Evolutionary conservation across 2,329 filamentous ascomycete species (phyloP), one percentile per base, ranked within the genome.

Genomic region (Paecilomyces variotii): DNA sequence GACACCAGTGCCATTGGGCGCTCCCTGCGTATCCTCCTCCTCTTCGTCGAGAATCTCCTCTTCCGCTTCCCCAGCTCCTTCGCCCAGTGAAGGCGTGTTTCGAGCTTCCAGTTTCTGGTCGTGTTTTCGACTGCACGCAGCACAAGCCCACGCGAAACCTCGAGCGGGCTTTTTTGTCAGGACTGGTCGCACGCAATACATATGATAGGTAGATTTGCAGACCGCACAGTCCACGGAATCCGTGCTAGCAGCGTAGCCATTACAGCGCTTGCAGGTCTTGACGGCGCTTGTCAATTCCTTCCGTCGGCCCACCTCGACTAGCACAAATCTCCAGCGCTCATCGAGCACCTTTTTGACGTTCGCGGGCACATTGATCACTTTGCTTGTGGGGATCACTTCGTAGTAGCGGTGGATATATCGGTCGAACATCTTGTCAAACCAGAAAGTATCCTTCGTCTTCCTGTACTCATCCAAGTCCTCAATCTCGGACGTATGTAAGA

Each of bases 331-430:
- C 94, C 94, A 99, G 70, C 92, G 87, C 76, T 97, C 90, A 74
- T 97, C 90, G 53, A 99, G 82, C 58, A 96, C 92, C 75, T 90
- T 95, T 76, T 97, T 97, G 70, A 99, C 93, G 70, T 89, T 90
- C 65, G 88, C 88, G 4, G 94, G 94, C 54, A 99, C 94, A 71
- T 99, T 99, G 78, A 97, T 93, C 68, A 99, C 94, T 69, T 89
- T 86, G 61, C 83, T 85, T 12, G 92, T 96, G 1, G 94, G 93
- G 61, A 99, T 93, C 57, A 97, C 89, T 68, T 99, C 94, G 81
- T 97, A 97, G 75, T 93, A 92, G 63, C 96, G 92, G 72, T 96
- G 91, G 63, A 99, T 97, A 78, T 97, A 99, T 60, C 94, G 89
- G 77, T 99, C 94, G 74, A 96, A 97, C 67, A 97, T 85, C 72